Evolutionary conservation across 768 basidiomycete genomes (phyloP), one percentile per base, ranked within the genome.

Genomic region (Tephrocybe sp.): DNA sequence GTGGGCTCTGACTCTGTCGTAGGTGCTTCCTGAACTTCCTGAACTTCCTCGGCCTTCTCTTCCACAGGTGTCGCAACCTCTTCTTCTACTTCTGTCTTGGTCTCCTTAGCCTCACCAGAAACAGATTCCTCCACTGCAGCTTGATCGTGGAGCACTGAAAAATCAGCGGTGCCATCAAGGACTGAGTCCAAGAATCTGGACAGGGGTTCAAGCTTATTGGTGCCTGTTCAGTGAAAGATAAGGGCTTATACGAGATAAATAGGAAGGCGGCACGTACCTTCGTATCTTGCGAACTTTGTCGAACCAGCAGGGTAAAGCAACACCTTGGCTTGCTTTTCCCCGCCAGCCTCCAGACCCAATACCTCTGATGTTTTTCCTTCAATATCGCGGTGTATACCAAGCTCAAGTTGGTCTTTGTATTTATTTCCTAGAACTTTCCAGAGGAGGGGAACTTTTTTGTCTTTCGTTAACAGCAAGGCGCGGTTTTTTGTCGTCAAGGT

Each of bases 381-480:
- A 21, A 81, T 77, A 68, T 90, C 88, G 28, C 79, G 79, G 59
- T 85, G 80, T 24, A 77, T 73, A 1, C 75, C 86, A 54, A 92
- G 82, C 22, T 71, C 74, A 9, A 92, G 71, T 54, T 80, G 69
- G 36, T 80, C 80, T 49, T 74, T 62, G 69, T 84, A 92, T 55
- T 83, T 87, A 62, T 89, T 88, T 19, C 78, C 81, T 22, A 93
- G 77, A 18, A 87, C 83, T 57, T 86, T 80, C 91, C 90, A 93
- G 32, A 92, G 72, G 9, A 92, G 67, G 1, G 91, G 92, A 37
- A 82, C 80, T 59, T 81, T 83, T 57, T 84, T 86, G 51, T 86
- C 85, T 64, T 90, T 84, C 60, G 86, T 88, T 48, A 89, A 66
- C 12, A 90, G 77, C 7, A 93, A 71, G 4, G 83, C 82, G 15